Evolutionary conservation across 2,329 filamentous ascomycete species (phyloP).

Genomic region (Ceratocystis huliohia): DNA sequence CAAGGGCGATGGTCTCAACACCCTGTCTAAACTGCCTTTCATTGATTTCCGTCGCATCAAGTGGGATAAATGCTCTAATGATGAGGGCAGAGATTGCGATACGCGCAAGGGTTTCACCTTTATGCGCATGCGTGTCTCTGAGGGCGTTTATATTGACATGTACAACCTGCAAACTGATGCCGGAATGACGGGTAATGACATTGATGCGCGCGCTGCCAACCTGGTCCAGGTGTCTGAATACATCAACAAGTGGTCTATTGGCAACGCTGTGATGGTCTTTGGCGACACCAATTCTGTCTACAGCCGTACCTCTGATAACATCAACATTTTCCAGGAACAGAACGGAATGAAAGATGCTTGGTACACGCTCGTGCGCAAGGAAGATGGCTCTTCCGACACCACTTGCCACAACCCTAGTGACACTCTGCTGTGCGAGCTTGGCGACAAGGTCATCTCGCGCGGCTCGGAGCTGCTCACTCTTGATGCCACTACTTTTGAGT

Average conservation of each 20-base stretch:
- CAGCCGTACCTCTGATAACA: slow-evolving; percentile 44
- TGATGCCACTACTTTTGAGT: slow-evolving; percentile 38
- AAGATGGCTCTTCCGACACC: slow-evolving; percentile 34
- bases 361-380: slow-evolving; percentile 41
- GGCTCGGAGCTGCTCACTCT: slow-evolving; percentile 36
- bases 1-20: slow-evolving; percentile 53
- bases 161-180: slow-evolving; percentile 59
- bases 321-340: slow-evolving; percentile 36
- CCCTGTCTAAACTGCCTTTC: slow-evolving; percentile 46
- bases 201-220: slow-evolving; percentile 44
- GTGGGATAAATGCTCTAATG: slow-evolving; percentile 46
- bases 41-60: slow-evolving; percentile 43
- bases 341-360: slow-evolving; percentile 46
- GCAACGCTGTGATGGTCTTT: slow-evolving; percentile 50
- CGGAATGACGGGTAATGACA: slow-evolving; percentile 41
- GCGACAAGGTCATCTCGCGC: slow-evolving; percentile 55
- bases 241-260: slow-evolving; percentile 42
- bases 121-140: slow-evolving; percentile 43
- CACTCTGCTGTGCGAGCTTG: slow-evolving; percentile 46
- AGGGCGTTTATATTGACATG: slow-evolving; percentile 43
- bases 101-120: slow-evolving; percentile 59
- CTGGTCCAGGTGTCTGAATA: slow-evolving; percentile 46
- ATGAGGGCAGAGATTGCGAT: slow-evolving; percentile 46
- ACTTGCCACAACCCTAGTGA: slow-evolving; percentile 47
- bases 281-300: slow-evolving; percentile 57